A percentile compares a stretch with the other conserved stretches of the same genome.
Conservation (phyloP, 176 grass and related monocot species). For the Puya raimondii region DNA sequence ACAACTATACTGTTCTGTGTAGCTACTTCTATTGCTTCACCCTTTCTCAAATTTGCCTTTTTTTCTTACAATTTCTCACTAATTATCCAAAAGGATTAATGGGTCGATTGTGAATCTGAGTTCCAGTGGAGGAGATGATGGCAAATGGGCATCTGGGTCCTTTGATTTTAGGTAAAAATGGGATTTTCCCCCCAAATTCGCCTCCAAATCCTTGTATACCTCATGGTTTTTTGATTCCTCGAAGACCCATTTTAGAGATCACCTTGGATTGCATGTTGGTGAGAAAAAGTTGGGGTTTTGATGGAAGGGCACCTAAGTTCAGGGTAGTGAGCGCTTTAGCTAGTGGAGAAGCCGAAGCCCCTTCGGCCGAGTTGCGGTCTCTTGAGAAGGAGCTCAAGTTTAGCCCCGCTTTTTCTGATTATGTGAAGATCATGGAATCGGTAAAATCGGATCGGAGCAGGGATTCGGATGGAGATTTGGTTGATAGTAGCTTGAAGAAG, state of each 20-base stretch:
- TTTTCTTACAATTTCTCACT: too few species aligned
- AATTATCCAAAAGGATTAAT: too few species aligned
- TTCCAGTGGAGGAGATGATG: neutral
- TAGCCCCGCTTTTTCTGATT: slow-evolving; percentile 73
- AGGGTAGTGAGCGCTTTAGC: slow-evolving; percentile 17
- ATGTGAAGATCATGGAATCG: slow-evolving; percentile 96
- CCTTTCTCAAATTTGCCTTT: too few species aligned
- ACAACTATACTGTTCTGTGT: too few species aligned
- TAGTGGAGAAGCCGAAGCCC: slow-evolving; percentile 17
- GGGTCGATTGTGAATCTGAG: too few species aligned
- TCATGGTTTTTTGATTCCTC: slow-evolving; percentile 13
- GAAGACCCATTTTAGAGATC: slow-evolving; percentile 13
- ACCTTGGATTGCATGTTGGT: slow-evolving; percentile 26
- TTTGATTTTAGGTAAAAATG: slow-evolving; percentile 22
- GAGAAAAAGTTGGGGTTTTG: slow-evolving; percentile 26
- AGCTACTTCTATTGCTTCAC: too few species aligned
- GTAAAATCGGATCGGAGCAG: slow-evolving; percentile 67
- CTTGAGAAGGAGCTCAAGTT: slow-evolving; percentile 86
- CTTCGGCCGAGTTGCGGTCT: slow-evolving; percentile 23
- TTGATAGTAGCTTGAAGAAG: slow-evolving; percentile 21
- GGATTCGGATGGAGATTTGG: slow-evolving; percentile 26
- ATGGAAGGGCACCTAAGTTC: slow-evolving; percentile 9
- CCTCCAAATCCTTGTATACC: slow-evolving; percentile 12
- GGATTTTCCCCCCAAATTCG: slow-evolving; percentile 17
- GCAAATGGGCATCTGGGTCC: slow-evolving; percentile 30